These are phyloP conservation scores for Panaeolus cyanescens DNA, from an alignment of 768 basidiomycete species.

Conservation along the genomic window DNA sequence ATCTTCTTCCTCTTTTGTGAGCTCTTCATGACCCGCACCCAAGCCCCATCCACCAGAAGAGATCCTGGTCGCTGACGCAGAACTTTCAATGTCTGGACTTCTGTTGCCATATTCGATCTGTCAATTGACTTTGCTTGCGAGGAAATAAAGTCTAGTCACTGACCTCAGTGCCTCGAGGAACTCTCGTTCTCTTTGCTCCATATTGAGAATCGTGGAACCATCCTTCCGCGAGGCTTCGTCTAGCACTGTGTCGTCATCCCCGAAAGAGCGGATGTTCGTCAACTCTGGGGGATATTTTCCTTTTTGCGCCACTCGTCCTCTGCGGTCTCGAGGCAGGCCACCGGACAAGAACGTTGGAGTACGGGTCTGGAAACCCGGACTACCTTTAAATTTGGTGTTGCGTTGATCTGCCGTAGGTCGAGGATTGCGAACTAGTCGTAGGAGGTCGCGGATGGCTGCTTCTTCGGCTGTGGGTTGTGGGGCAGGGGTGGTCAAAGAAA, in stretches of 20 bases:
- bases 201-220: slow-evolving; percentile 31
- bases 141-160: slow-evolving; percentile 7
- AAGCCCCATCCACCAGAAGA: slow-evolving; percentile 79
- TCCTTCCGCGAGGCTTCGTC: slow-evolving; percentile 56
- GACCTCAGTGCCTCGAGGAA: slow-evolving; percentile 58
- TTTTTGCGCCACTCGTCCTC: slow-evolving; percentile 73
- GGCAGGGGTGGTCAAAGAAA: slow-evolving; percentile 58
- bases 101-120: slow-evolving; percentile 25
- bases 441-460: slow-evolving; percentile 65
- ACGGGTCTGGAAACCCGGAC: slow-evolving; percentile 29
- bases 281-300: slow-evolving; percentile 32
- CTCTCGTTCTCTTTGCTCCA: slow-evolving; percentile 51
- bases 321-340: slow-evolving; percentile 73
- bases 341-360: slow-evolving; percentile 74
- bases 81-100: slow-evolving; percentile 51
- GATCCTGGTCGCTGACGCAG: slow-evolving; percentile 33
- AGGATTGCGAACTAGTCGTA: slow-evolving; percentile 62
- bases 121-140: background rate
- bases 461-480: slow-evolving; percentile 65
- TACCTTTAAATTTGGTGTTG: slow-evolving; percentile 28
- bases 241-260: slow-evolving; percentile 44
- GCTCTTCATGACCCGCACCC: slow-evolving; percentile 58
- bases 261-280: slow-evolving; percentile 26
- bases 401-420: slow-evolving; percentile 39
- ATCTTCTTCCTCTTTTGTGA: slow-evolving; percentile 53